Conservation (phyloP, 1,139 yeast genomes). For the Williopsis jadinii region DNA sequence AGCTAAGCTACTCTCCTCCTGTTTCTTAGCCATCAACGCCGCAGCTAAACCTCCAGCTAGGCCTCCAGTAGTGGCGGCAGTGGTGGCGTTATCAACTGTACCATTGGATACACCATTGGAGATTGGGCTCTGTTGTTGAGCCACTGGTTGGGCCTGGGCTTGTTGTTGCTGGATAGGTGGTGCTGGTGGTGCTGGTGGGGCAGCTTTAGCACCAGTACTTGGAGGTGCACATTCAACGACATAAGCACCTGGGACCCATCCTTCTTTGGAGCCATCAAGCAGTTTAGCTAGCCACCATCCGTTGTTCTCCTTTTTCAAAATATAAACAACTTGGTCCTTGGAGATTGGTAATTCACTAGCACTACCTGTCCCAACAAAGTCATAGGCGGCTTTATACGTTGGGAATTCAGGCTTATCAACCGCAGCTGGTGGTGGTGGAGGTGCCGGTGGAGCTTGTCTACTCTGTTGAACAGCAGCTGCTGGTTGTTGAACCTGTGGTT, state of each 20-base stretch:
- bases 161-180: slow-evolving; percentile 6
- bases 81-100: slow-evolving; percentile 22
- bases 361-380: slow-evolving; percentile 81
- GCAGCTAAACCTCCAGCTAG: slow-evolving; percentile 69
- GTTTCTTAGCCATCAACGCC: slow-evolving; percentile 62
- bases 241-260: slow-evolving; percentile 97
- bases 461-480: slow-evolving; percentile 10
- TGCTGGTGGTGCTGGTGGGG: slow-evolving; percentile 9
- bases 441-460: slow-evolving; percentile 32
- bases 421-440: slow-evolving; percentile 66
- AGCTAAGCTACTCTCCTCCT: slow-evolving; percentile 55
- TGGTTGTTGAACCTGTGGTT: slow-evolving; percentile 10
- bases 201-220: slow-evolving; percentile 18
- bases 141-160: slow-evolving; percentile 7
- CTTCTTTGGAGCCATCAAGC: slow-evolving; percentile 70
- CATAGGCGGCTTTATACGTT: slow-evolving; percentile 79
- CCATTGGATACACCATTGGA: slow-evolving; percentile 28
- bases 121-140: slow-evolving; percentile 1
- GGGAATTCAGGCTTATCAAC: slow-evolving; percentile 61
- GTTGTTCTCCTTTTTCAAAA: slow-evolving; percentile 62
- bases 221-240: slow-evolving; percentile 56
- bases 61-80: slow-evolving; percentile 18
- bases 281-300: slow-evolving; percentile 93
- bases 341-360: slow-evolving; percentile 72
- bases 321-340: slow-evolving; percentile 68